A percentile compares a stretch with the other conserved stretches of the same genome.
Conservation (phyloP, 108 stramenopile species). For the Mediolabrus comicus region DNA sequence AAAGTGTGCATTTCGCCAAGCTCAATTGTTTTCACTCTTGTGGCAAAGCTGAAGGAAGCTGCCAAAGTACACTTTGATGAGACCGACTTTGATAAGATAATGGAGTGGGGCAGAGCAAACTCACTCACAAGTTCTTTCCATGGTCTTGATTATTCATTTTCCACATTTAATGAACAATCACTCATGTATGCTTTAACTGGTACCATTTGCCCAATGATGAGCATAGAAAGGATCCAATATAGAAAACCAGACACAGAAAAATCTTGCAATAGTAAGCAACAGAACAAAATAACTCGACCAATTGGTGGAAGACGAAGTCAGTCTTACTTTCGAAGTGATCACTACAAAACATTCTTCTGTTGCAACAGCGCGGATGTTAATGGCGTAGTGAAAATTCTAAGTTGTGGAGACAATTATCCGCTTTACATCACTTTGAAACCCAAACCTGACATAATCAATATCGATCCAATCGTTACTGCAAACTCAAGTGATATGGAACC, state of each 20-base stretch:
- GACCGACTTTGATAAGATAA: neutral
- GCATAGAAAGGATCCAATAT: conserved; percentile 20
- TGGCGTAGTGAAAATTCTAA: neutral
- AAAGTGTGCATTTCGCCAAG: conserved; percentile 4
- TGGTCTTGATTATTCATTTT: neutral
- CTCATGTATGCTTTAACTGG: conserved; percentile 7
- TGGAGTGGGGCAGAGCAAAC: conserved; percentile 5
- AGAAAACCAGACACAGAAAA: neutral
- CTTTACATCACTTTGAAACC: conserved; percentile 1
- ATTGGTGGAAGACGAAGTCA: neutral
- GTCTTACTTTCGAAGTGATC: neutral
- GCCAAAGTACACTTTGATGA: neutral
- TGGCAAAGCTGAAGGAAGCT: neutral
- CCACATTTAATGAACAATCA: conserved; percentile 9
- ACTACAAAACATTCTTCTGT: conserved; percentile 6
- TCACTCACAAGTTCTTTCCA: neutral
- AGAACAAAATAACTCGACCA: neutral
- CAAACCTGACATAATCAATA: neutral
- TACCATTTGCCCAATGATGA: neutral
- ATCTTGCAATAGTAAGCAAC: neutral
- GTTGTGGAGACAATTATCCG: neutral
- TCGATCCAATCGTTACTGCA: neutral
- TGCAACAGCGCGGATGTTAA: neutral
- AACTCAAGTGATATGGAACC: conserved; percentile 1
- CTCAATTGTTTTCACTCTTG: conserved; percentile 11